Percentiles rank a stretch among this genome's conserved stretches.
phyloP scores from a whole-genome alignment of 129 eudicot genomes.

The Artemisia argyi region DNA sequence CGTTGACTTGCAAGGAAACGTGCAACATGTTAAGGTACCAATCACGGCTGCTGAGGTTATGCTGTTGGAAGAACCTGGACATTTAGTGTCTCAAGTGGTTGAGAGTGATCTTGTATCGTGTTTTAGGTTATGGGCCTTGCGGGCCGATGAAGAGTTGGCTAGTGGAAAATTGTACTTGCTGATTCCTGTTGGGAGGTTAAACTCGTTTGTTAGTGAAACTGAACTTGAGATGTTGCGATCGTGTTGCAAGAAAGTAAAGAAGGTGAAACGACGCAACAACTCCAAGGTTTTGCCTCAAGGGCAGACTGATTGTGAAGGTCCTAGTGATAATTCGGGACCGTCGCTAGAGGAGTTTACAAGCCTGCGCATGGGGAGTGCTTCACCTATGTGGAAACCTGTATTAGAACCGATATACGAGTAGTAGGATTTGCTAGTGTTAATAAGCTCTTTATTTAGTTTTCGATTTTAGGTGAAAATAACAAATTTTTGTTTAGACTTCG shows the following conservation, averaged over 20 bases:
- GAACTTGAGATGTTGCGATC: conserved; percentile 40
- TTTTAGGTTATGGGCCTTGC: conserved; percentile 35
- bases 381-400: conserved; percentile 49
- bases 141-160: conserved; percentile 39
- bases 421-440: not conserved
- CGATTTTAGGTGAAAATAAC: not conserved
- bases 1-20: too few species aligned
- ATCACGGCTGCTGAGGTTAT: too few species aligned
- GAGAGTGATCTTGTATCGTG: conserved; percentile 24
- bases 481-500: not conserved
- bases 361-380: not conserved
- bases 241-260: not conserved
- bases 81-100: conserved; percentile 30
- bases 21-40: too few species aligned
- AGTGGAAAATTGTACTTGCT: conserved; percentile 37
- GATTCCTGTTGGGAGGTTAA: conserved; percentile 41
- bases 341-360: not conserved
- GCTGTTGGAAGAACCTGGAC: conserved; percentile 50
- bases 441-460: too few species aligned
- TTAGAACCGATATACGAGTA: conserved; percentile 54
- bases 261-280: conserved; percentile 16
- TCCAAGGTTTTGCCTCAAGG: conserved; percentile 42
- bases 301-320: not conserved
- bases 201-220: conserved; percentile 33
- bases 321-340: not conserved